Evolutionary conservation across 148 eudicot species (phyloP).

Genomic region (Beta vulgaris): DNA sequence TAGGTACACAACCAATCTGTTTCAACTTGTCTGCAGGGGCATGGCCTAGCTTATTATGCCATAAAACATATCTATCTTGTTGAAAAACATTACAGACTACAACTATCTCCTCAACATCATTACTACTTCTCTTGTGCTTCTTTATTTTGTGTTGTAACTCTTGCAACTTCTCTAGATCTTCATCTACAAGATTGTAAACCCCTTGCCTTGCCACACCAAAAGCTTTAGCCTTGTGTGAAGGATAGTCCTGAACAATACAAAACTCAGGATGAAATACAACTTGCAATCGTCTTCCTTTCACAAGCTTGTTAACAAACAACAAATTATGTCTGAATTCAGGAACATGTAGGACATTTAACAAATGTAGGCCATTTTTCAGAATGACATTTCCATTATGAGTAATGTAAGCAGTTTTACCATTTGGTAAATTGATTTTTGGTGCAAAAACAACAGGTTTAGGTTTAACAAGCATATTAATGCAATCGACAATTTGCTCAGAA

Average conservation of each 20-base stretch:
- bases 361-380: background rate
- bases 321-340: background rate
- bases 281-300: background rate
- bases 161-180: too few relatives aligned
- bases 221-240: background rate
- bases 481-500: background rate
- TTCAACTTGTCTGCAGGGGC: background rate
- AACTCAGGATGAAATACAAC: background rate
- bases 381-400: background rate
- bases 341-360: background rate
- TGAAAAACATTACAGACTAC: too few relatives aligned
- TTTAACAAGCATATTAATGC: background rate
- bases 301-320: background rate
- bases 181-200: background rate
- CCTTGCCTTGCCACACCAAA: background rate
- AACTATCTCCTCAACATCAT: too few relatives aligned
- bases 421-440: background rate
- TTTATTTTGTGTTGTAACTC: too few relatives aligned
- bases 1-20: background rate
- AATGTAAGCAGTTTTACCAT: background rate
- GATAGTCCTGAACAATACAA: background rate
- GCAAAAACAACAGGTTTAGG: fast-evolving
- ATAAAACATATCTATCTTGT: too few relatives aligned
- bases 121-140: too few relatives aligned
- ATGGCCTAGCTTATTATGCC: background rate